A percentile compares a stretch with the other conserved stretches of the same genome.
phyloP scores from a whole-genome alignment of 2,329 filamentous ascomycete species.

The Capronia coronata region DNA sequence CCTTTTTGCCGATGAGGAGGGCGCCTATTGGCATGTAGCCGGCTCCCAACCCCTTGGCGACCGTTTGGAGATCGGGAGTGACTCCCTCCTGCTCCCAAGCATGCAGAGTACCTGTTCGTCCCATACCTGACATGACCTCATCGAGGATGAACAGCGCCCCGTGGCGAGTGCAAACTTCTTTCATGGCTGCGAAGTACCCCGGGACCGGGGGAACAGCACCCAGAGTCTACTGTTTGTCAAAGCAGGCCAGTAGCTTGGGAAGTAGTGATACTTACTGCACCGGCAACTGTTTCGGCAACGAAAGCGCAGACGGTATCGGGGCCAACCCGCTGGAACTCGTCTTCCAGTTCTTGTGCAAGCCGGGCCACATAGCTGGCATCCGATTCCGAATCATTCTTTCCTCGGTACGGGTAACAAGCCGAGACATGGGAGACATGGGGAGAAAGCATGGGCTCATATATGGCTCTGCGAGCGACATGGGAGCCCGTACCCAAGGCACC shows the following conservation, averaged over 20 bases:
- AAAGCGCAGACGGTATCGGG: slow-evolving; percentile 64
- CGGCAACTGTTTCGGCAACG: slow-evolving; percentile 66
- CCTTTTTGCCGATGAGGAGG: slow-evolving; percentile 45
- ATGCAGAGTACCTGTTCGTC: slow-evolving; percentile 51
- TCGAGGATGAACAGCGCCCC: slow-evolving; percentile 65
- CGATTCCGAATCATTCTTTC: slow-evolving; percentile 46
- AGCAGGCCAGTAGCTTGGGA: no score
- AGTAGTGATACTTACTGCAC: slow-evolving; percentile 52
- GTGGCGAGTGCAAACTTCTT: slow-evolving; percentile 61
- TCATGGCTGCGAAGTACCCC: slow-evolving; percentile 65
- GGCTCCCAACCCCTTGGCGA: slow-evolving; percentile 54
- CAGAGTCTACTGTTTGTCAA: slow-evolving; percentile 44
- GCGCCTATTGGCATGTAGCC: slow-evolving; percentile 52
- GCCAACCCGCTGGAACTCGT: slow-evolving; percentile 58
- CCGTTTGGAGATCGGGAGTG: slow-evolving; percentile 53
- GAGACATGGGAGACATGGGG: slow-evolving; percentile 56
- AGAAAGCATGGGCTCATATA: slow-evolving; percentile 56
- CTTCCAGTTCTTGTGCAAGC: slow-evolving; percentile 59
- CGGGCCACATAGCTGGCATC: slow-evolving; percentile 55
- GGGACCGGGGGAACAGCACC: slow-evolving; percentile 61
- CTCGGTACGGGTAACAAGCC: slow-evolving; percentile 61
- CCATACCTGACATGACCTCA: slow-evolving; percentile 54
- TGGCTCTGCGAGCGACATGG: slow-evolving; percentile 53
- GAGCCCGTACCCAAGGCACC: slow-evolving; percentile 61
- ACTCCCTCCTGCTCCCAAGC: slow-evolving; percentile 56